Base-by-base conservation (phyloP, 2,329 filamentous ascomycete species). In the Arthrobotrys conoides region DNA sequence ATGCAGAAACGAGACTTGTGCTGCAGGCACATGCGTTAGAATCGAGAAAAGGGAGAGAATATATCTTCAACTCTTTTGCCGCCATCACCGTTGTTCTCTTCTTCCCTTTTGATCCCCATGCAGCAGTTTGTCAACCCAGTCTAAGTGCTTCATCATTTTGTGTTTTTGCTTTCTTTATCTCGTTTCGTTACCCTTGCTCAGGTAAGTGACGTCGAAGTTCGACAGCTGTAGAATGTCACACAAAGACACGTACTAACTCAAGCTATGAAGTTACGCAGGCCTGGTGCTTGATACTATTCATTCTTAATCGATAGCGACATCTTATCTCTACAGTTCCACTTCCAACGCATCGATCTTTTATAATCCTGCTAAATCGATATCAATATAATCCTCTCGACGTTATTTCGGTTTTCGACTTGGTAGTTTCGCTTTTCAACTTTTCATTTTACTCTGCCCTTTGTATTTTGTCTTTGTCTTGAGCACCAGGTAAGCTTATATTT, bases 1-100 rank as follows among this genome's bases (percentile, higher is more conserved):
- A 76, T 76, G 75, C 75, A 71, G 68, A 78, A 69, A 72, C 64
- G 68, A 78, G 69, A 63, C 16, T 57, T 57, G 27, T 49, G 63
- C 75, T 72, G 68, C 72, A 66, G 69, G 51, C 33, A 48, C 33
- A 68, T 66, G 55, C 41, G 10, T 44, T 24, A 1, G 36, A 48
- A 8, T 71, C 46, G 36, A 33, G 57, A 66, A 71, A 66, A 49
- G 72, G 65, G 55, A 22, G 55, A 22, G 64, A 63, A 78, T 78
- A 78, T 78, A 78, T 72, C 75, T 78, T 68, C 63, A 57, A 69
- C 63, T 18, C 41, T 55, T 46, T 71, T 63, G 63, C 75, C 63
- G 75, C 68, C 38, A 57, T 68, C 73, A 46, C 49, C 49, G 38
- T 24, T 67, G 30, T 61, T 53, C 27, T 3, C 38, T 38, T 30